Evolutionary conservation across 75 land plant genomes (phyloP).

Genomic region (Larix kaempferi): DNA sequence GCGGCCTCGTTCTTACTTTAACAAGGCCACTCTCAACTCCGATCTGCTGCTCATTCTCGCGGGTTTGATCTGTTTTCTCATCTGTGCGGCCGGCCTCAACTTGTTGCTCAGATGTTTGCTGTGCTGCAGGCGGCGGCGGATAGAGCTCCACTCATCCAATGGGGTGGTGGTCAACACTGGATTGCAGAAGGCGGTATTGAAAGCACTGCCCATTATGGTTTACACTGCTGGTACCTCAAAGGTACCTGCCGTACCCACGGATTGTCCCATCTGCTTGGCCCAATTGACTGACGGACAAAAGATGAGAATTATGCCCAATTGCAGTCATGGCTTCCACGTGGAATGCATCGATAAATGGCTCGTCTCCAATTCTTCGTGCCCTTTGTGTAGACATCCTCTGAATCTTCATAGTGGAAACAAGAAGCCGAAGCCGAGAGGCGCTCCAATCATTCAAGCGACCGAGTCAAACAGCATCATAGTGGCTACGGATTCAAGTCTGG

Average conservation of each 20-base stretch:
- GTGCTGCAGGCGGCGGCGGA: conserved; percentile 23
- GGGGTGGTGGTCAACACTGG: conserved; percentile 17
- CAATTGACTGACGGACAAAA: conserved; percentile 32
- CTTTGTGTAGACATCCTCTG: conserved; percentile 19
- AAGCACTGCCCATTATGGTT: conserved; percentile 5
- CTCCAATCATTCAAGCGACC: no score
- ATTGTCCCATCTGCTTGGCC: conserved; percentile 33
- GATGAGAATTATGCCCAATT: conserved; percentile 25
- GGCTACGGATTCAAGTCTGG: no score
- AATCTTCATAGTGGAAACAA: no score
- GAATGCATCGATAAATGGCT: conserved; percentile 48
- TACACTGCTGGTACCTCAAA: background rate
- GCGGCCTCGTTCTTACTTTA: no score
- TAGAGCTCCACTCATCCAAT: conserved; percentile 4
- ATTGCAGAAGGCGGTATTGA: conserved; percentile 19
- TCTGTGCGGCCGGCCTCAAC: conserved; percentile 62
- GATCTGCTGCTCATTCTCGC: conserved; percentile 72
- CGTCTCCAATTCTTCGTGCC: conserved; percentile 33
- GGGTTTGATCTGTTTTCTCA: conserved; percentile 66
- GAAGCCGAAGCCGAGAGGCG: no score
- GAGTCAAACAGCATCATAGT: no score
- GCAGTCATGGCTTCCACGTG: conserved; percentile 35
- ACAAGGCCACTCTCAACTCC: conserved; percentile 26
- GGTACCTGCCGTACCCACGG: background rate
- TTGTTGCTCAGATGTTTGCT: conserved; percentile 67